phyloP scores from a whole-genome alignment of 2,329 filamentous ascomycete species.

The Epichloe festucae region DNA sequence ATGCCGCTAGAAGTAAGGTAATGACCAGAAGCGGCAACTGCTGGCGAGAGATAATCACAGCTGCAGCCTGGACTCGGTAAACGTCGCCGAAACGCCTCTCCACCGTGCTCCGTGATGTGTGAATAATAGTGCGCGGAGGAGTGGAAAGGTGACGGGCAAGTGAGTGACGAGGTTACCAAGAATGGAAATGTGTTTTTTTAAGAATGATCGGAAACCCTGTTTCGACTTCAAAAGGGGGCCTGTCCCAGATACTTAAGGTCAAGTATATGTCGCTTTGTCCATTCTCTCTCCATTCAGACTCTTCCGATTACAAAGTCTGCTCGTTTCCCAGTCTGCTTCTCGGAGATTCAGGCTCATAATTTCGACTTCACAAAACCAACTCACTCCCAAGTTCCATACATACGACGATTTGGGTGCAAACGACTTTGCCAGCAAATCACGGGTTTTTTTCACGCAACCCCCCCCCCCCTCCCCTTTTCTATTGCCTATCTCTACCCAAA shows the following conservation, averaged over 20 bases:
- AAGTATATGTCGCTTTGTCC: not conserved
- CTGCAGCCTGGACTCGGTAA: constrained; percentile 1
- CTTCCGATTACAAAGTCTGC: not conserved
- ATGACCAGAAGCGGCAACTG: constrained; percentile 1
- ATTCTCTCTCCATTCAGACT: not conserved
- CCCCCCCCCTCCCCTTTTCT: no score
- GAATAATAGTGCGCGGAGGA: not conserved
- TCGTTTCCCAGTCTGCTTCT: not conserved
- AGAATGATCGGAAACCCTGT: not conserved
- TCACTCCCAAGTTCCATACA: no score
- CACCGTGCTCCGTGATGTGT: not conserved
- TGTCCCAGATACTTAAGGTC: not conserved
- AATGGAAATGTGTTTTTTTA: not conserved
- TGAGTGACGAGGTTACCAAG: not conserved
- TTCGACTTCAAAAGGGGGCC: not conserved
- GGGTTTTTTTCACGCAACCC: not conserved
- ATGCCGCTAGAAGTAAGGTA: not conserved
- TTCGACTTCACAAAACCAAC: no score
- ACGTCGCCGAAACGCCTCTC: constrained; percentile 2
- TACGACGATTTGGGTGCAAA: no score
- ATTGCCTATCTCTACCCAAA: not conserved
- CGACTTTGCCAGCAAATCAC: not conserved
- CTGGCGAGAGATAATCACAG: not conserved
- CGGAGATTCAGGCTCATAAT: no score
- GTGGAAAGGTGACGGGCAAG: not conserved